Evolutionary conservation across 306 rosid genomes (phyloP), one percentile per base, ranked within the genome.

Genomic region (Arachis hypogaea): DNA sequence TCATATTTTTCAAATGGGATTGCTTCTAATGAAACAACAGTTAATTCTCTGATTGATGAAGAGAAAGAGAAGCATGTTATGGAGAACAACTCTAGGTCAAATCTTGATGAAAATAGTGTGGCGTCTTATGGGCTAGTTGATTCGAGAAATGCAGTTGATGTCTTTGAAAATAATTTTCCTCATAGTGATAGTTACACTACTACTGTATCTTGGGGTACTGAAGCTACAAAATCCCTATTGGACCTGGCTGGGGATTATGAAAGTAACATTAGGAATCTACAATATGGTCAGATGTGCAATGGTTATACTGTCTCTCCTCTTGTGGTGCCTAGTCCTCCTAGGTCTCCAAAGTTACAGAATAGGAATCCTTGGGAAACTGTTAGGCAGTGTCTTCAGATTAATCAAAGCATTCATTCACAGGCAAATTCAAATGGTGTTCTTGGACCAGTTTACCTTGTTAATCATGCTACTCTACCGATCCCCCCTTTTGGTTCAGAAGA

Each of bases 211-310:
- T 66, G 74, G 59, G 78, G 66, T 63, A 58, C 77, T 74, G 87
- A 87, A 78, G 68, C 81, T 76, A 58, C 84, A 7, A 77, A 80
- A 71, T 64, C 78, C 30, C 73, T 90, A 74, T 86, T 88, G 85
- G 92, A 88, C 69, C 97, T 91, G 65, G 77, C 83, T 75, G 97
- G 93, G 50, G 90, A 91, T 81, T 85, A 87, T 76, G 90, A 88
- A 60, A 87, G 78, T 77, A 84, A 85, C 80, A 43, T 80, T 47
- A 76, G 78, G 73, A 91, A 82, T 84, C 80, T 85, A 69, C 90
- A 79, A 57, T 82, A 72, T 87, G 85, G 88, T 80, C 88, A 71
- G 60, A 42, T 51, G 73, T 84, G 85, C 77, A 81, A 81, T 49
- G 87, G 84, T 70, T 81, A 82, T 81, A 45, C 82, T 71, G 59